Evolutionary conservation across 352 stramenopile genomes (phyloP), one percentile per base, ranked within the genome.

Genomic region (Phytophthora fragariaefolia): DNA sequence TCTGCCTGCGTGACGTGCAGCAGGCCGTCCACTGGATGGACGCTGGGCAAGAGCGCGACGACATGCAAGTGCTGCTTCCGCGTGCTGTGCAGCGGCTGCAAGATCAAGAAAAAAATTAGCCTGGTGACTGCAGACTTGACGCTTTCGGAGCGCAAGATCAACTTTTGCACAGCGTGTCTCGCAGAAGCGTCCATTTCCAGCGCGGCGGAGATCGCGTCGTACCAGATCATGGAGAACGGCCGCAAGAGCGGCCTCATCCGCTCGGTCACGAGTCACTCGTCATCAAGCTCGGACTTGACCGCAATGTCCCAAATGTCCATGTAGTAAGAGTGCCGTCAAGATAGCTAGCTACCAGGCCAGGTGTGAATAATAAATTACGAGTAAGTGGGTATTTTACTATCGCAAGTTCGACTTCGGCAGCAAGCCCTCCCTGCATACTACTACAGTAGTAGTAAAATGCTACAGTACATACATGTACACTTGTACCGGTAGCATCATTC

Each of bases 61-160:
- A 75, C 71, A 2, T 78, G 71, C 57, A 73, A 73, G 36, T 78
- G 66, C 56, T 78, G 71, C 52, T 78, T 78, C 42, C 71, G 49
- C 52, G 66, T 63, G 27, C 48, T 78, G 28, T 78, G 71, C 52
- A 69, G 61, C 18, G 56, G 60, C 22, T 78, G 71, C 53, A 72
- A 73, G 66, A 78, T 78, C 45, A 78, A 78, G 71, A 74, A 74
- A 52, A 78, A 73, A 51, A 78, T 78, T 27, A 75, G 66, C 17
- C 26, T 78, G 10, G 71, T 78, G 42, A 78, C 71, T 17, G 61
- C 71, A 13, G 71, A 78, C 43, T 47, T 78, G 61, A 70, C 60
- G 57, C 60, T 78, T 5, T 63, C 62, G 18, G 60, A 78, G 61
- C 66, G 66, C n/a, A 78, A 78, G 43, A 58, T 78, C 42, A 73